A percentile compares a stretch with the other conserved stretches of the same genome.
phyloP scores from a whole-genome alignment of 2,329 filamentous ascomycete genomes.

The Clonostachys solani region DNA sequence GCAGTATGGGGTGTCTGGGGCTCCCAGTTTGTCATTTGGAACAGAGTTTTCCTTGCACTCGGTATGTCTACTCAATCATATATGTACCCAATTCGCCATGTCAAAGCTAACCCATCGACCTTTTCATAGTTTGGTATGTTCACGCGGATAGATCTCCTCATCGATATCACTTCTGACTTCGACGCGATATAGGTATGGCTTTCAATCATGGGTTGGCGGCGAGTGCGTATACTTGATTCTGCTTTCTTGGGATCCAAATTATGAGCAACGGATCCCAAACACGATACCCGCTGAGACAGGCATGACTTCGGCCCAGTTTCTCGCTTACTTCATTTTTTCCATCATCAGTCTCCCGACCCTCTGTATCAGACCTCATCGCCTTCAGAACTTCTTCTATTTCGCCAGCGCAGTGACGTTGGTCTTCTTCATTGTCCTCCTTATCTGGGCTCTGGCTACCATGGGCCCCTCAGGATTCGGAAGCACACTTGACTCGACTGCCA shows the following conservation, averaged over 20 bases:
- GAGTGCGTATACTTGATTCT: constrained; percentile 13
- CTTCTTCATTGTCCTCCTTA: constrained; percentile 11
- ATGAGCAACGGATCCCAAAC: constrained; percentile 31
- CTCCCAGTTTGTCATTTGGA: constrained; percentile 28
- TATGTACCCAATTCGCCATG: too few relatives aligned
- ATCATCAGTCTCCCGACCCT: constrained; percentile 16
- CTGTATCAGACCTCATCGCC: constrained; percentile 11
- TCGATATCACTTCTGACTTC: too few relatives aligned
- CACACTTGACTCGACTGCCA: constrained; percentile 9
- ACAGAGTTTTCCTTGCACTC: constrained; percentile 23
- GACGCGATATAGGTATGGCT: too few relatives aligned
- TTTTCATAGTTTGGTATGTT: too few relatives aligned
- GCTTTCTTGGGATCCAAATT: constrained; percentile 30
- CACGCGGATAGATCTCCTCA: too few relatives aligned
- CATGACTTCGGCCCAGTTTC: constrained; percentile 11
- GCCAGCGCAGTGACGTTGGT: constrained; percentile 12
- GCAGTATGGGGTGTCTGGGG: constrained; percentile 36
- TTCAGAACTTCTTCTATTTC: constrained; percentile 16
- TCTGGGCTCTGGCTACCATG: constrained; percentile 10
- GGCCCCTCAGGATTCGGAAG: constrained; percentile 7
- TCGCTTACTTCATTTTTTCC: constrained; percentile 3
- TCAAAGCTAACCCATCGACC: too few relatives aligned
- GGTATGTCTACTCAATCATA: too few relatives aligned
- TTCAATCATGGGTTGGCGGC: constrained; percentile 21
- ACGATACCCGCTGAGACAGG: constrained; percentile 29